Evolutionary conservation across 116 monocot genomes (phyloP), one percentile per base, ranked within the genome.

Genomic region (Dioscorea cayenensis): DNA sequence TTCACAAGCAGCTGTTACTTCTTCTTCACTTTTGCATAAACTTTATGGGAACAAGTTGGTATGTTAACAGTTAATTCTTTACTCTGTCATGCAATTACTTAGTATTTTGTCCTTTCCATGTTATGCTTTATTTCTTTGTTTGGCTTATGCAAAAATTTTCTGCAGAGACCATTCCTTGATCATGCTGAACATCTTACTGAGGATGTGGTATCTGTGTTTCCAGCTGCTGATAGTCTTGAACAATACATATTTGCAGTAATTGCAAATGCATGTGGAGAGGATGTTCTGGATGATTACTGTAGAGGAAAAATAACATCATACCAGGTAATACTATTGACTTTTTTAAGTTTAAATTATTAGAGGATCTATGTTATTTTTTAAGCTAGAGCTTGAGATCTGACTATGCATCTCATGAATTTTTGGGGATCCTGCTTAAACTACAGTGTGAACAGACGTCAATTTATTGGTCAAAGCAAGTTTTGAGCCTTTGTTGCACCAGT

Each of bases 111-210:
- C 65, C 4, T 69, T 0, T 43, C 43, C 12, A 43, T 43, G 43
- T 43, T 43, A 43, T 43, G 43, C 43, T 62, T 19, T 48, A 60
- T 19, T 20, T 7, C 22, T 22, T 27, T 27, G 21, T 17, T 49
- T 59, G 48, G 25, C 55, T 66, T 68, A 25, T 19, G 21, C 16
- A 32, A 28, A 58, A 60, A 28, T 66, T 3, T 22, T 6, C 64
- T 51, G 28, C 96, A 96, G 96, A 92, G 71, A 84, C 96, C 96
- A 73, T 96, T 96, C 83, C 88, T 96, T 83, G 96, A 92, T 72
- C 84, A 76, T 79, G 84, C 88, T 28, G 92, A 96, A 29, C 90
- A 96, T 79, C 88, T 96, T 77, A 96, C 90, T 37, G 96, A 96
- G 76, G 96, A 96, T 81, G 90, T 81, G 5, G 96, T 90, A 19